Evolutionary conservation across 2,329 filamentous ascomycete genomes (phyloP).

Genomic region (Gnomoniopsis smithogilvyi): DNA sequence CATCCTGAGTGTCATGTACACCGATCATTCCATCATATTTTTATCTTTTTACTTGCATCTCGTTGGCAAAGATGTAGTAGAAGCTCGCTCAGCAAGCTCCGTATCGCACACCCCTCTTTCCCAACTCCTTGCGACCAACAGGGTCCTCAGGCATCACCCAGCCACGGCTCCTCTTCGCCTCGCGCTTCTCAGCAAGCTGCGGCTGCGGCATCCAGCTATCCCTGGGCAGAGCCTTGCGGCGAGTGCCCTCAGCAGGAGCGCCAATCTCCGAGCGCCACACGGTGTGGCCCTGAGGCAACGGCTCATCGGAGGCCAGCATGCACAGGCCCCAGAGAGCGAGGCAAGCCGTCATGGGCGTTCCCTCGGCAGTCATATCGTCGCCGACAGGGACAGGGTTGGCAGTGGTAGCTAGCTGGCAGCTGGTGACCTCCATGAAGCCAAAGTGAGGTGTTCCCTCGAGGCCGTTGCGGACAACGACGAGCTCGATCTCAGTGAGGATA

Average conservation of each 20-base stretch:
- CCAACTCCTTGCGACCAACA: constrained; percentile 68
- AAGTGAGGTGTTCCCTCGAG: constrained; percentile 72
- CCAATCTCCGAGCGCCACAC: constrained; percentile 70
- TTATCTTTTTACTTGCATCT: neutral
- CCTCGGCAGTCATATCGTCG: constrained; percentile 25
- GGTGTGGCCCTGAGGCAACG: constrained; percentile 43
- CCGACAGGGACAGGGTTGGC: constrained; percentile 10
- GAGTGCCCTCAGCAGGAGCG: constrained; percentile 68
- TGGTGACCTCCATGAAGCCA: constrained; percentile 77
- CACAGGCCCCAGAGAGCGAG: constrained; percentile 77
- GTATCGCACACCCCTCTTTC: constrained; percentile 62
- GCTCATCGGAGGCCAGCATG: constrained; percentile 35
- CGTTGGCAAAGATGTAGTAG: neutral
- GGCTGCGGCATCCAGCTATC: constrained; percentile 75
- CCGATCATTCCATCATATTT: neutral
- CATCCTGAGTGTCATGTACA: neutral
- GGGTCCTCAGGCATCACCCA: constrained; percentile 77
- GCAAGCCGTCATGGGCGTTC: constrained; percentile 60
- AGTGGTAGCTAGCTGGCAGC: constrained; percentile 52
- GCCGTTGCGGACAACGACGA: constrained; percentile 84
- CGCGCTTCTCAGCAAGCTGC: constrained; percentile 70
- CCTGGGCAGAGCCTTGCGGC: constrained; percentile 65
- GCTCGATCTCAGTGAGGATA: constrained; percentile 93
- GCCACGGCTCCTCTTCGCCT: constrained; percentile 69
- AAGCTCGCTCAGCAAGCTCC: constrained; percentile 24